A percentile compares a stretch with the other conserved stretches of the same genome.
These are phyloP conservation scores for Cucumis cinereus DNA, from an alignment of 306 rosid genomes.

Conservation along the genomic window DNA sequence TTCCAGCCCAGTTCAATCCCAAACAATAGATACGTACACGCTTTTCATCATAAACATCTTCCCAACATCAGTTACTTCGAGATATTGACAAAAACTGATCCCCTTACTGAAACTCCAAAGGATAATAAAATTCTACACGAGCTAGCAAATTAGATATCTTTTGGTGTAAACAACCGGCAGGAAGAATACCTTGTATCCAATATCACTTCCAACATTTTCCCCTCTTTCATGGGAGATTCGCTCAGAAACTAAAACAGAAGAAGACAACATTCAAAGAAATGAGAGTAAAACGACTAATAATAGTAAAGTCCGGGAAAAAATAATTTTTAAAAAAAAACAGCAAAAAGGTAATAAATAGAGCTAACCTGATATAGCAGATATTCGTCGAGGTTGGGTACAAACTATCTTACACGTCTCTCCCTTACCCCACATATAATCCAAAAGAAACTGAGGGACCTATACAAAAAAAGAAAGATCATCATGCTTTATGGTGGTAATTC, in stretches of 20 bases:
- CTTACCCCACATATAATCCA: slow-evolving; percentile 84
- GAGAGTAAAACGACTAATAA: background rate
- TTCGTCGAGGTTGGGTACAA: slow-evolving; percentile 96
- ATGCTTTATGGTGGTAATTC: background rate
- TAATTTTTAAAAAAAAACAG: background rate
- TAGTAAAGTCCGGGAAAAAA: background rate
- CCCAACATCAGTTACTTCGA: background rate
- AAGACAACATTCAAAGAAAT: slow-evolving; percentile 12
- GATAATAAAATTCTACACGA: background rate
- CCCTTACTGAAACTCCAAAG: background rate
- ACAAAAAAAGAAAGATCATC: background rate
- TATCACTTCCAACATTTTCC: slow-evolving; percentile 49
- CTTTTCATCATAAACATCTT: background rate
- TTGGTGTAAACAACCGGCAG: slow-evolving; percentile 1
- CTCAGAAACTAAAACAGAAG: slow-evolving; percentile 57
- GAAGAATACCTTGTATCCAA: slow-evolving; percentile 85
- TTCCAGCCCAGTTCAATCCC: background rate
- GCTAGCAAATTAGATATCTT: background rate
- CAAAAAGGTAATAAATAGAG: slow-evolving; percentile 7
- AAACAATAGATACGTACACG: background rate
- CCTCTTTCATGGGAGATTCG: slow-evolving; percentile 85
- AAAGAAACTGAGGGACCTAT: slow-evolving; percentile 89
- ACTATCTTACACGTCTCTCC: slow-evolving; percentile 68
- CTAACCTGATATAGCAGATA: slow-evolving; percentile 85
- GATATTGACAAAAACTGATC: background rate